Conservation (phyloP, 345 rosid genomes). For the Dovyalis caffra region DNA sequence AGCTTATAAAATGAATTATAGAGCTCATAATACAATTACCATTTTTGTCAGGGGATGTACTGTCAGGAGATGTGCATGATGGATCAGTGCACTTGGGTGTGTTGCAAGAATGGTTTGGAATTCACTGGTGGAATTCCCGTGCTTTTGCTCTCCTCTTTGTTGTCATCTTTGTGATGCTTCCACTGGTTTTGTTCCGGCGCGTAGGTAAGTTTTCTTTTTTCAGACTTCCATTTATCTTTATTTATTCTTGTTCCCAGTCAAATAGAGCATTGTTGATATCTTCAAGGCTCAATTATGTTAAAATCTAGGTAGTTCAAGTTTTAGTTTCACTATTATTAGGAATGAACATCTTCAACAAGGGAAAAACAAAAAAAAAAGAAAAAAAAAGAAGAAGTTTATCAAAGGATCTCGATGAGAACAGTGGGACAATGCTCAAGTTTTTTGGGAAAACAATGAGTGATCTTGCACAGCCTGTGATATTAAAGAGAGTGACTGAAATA, state of each 20-base stretch:
- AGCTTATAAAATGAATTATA: too few species aligned
- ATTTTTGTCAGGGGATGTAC: slow-evolving; percentile 62
- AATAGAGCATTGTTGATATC: too few species aligned
- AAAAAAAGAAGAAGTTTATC: background rate
- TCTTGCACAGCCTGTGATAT: background rate
- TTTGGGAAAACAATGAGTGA: too few species aligned
- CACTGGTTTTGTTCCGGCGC: slow-evolving; percentile 55
- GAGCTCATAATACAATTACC: background rate
- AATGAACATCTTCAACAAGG: background rate
- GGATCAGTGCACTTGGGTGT: slow-evolving; percentile 69
- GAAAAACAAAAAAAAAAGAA: too few species aligned
- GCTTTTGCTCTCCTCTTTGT: slow-evolving; percentile 55
- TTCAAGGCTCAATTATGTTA: background rate
- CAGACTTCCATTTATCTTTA: background rate
- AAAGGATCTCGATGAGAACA: background rate
- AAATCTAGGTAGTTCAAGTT: background rate
- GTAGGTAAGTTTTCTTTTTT: slow-evolving; percentile 42
- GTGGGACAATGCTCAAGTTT: background rate
- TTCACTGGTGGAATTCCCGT: slow-evolving; percentile 83
- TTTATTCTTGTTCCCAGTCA: background rate
- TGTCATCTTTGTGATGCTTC: slow-evolving; percentile 58
- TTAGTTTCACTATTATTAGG: background rate
- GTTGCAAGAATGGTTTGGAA: slow-evolving; percentile 86
- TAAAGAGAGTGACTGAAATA: background rate
- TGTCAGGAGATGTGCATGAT: slow-evolving; percentile 59